These are phyloP conservation scores for Thozetella sp. DNA, from an alignment of 495 filamentous ascomycete species.

Conservation along the genomic window DNA sequence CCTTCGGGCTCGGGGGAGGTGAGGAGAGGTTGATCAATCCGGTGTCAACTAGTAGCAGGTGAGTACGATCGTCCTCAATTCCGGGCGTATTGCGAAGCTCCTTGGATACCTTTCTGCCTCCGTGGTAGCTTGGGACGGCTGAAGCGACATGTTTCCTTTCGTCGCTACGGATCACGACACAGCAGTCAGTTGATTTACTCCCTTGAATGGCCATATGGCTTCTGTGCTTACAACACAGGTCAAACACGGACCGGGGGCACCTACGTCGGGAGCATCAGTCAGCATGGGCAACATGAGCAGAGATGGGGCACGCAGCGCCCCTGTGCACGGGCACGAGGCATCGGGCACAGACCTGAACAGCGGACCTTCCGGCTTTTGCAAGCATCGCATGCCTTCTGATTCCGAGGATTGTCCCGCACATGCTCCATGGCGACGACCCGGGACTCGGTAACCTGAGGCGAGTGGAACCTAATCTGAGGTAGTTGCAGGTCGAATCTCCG, in stretches of 20 bases:
- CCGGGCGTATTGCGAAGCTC: neutral
- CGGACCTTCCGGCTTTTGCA: slow-evolving; percentile 33
- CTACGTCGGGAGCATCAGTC: neutral
- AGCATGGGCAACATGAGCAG: neutral
- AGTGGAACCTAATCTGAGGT: too few species aligned
- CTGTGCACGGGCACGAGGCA: slow-evolving; percentile 8
- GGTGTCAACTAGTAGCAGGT: neutral
- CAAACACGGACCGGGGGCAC: slow-evolving; percentile 15
- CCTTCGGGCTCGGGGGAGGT: slow-evolving; percentile 5
- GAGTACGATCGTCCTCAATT: neutral
- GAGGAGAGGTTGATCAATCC: slow-evolving; percentile 9
- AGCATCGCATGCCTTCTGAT: slow-evolving; percentile 26
- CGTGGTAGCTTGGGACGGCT: slow-evolving; percentile 19
- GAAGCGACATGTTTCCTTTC: slow-evolving; percentile 22
- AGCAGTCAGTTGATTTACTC: slow-evolving; percentile 9
- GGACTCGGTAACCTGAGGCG: neutral
- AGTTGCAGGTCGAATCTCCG: too few species aligned
- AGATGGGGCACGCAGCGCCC: neutral
- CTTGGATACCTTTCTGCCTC: slow-evolving; percentile 11
- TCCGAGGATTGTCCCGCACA: neutral
- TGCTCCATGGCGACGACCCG: neutral
- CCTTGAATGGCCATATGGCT: neutral
- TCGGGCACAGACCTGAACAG: slow-evolving; percentile 23
- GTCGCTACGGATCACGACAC: slow-evolving; percentile 11
- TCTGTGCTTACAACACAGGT: slow-evolving; percentile 21